A percentile compares a stretch with the other conserved stretches of the same genome.
phyloP scores from a whole-genome alignment of 495 filamentous ascomycete species.

The Aspergillus asperescens region DNA sequence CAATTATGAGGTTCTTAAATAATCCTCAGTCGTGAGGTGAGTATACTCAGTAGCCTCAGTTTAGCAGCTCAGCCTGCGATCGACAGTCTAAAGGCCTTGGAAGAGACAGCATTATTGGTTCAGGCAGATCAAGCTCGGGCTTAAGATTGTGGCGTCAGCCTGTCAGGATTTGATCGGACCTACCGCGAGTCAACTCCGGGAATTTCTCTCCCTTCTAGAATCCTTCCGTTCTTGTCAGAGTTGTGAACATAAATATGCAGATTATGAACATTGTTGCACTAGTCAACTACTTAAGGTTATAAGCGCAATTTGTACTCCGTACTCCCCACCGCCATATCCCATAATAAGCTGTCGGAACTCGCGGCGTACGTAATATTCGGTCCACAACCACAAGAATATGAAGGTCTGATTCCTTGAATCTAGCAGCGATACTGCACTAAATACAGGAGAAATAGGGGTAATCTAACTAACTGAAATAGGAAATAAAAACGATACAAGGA shows the following conservation, averaged over 20 bases:
- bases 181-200: background rate
- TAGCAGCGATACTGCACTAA: background rate
- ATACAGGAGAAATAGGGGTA: background rate
- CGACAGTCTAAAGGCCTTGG: background rate
- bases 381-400: background rate
- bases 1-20: too few relatives aligned
- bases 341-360: background rate
- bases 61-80: background rate
- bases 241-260: too few relatives aligned
- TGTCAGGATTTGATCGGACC: too few relatives aligned
- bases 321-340: too few relatives aligned
- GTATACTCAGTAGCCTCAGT: too few relatives aligned
- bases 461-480: constrained; percentile 4
- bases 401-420: background rate
- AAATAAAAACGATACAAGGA: too few relatives aligned
- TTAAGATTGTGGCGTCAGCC: constrained; percentile 4
- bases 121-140: constrained; percentile 1
- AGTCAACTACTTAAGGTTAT: too few relatives aligned
- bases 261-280: too few relatives aligned
- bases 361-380: constrained; percentile 2
- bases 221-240: too few relatives aligned
- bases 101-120: background rate
- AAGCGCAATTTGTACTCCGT: too few relatives aligned
- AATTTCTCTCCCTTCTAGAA: background rate
- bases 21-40: too few relatives aligned